phyloP scores from a whole-genome alignment of 495 filamentous ascomycete genomes.

The Immersiella caudata region DNA sequence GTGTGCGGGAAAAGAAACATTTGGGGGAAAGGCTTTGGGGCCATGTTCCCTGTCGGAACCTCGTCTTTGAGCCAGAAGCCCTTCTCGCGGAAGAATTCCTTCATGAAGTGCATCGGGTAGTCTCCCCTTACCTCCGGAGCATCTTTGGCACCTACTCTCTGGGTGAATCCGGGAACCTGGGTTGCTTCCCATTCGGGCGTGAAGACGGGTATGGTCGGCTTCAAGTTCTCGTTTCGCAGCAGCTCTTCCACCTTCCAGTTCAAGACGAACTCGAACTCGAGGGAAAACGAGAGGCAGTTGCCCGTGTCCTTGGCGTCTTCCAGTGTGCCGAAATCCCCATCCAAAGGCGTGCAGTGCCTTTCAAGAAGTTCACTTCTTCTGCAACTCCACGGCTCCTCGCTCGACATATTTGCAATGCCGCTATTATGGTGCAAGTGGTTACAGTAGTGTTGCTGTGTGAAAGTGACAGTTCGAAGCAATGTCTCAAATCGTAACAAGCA shows the following conservation, averaged over 20 bases:
- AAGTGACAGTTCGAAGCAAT: too few relatives aligned
- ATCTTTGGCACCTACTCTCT: too few relatives aligned
- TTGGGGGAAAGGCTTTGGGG: neutral
- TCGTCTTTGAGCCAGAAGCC: neutral
- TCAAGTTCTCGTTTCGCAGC: neutral
- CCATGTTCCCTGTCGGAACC: neutral
- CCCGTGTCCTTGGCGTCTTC: neutral
- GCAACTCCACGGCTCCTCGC: too few relatives aligned
- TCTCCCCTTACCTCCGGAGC: too few relatives aligned
- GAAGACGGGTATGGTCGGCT: neutral
- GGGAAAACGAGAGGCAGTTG: conserved; percentile 26
- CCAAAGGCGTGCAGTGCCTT: too few relatives aligned
- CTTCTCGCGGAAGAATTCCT: neutral
- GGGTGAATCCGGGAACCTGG: too few relatives aligned
- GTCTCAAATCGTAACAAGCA: too few relatives aligned
- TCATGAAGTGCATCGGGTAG: too few relatives aligned
- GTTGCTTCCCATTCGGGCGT: neutral
- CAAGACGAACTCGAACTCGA: conserved; percentile 32
- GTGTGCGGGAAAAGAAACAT: neutral
- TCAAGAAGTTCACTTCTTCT: too few relatives aligned
- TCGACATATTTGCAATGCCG: too few relatives aligned
- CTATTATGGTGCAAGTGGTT: too few relatives aligned
- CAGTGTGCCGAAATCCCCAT: neutral
- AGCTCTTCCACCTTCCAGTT: neutral
- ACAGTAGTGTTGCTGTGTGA: too few relatives aligned